phyloP scores from a whole-genome alignment of 495 filamentous ascomycete species.

The Jackrogersella minutella region DNA sequence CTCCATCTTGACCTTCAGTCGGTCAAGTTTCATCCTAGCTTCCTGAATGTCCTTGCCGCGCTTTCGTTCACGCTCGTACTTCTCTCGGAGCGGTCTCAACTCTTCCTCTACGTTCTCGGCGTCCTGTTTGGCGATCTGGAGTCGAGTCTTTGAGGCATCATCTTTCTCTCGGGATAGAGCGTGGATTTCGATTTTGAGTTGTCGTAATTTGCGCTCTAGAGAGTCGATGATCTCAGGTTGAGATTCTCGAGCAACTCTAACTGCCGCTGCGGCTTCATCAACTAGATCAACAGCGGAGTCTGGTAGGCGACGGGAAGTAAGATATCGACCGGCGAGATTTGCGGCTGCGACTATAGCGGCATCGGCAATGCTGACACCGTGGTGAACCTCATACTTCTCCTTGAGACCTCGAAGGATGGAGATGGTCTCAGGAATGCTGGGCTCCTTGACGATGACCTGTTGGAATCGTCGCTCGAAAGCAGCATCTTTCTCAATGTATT shows the following conservation, averaged over 20 bases:
- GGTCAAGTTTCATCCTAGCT: constrained; percentile 92
- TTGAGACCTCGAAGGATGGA: constrained; percentile 97
- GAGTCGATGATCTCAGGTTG: constrained; percentile 95
- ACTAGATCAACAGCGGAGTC: constrained; percentile 97
- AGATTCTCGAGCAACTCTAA: constrained; percentile 92
- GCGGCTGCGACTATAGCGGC: constrained; percentile 91
- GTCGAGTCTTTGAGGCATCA: constrained; percentile 83
- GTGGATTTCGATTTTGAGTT: constrained; percentile 96
- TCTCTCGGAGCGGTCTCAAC: constrained; percentile 87
- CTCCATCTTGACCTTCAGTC: constrained; percentile 85
- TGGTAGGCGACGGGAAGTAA: constrained; percentile 87
- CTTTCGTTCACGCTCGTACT: constrained; percentile 90
- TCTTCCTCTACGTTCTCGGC: constrained; percentile 93
- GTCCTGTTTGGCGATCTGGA: constrained; percentile 84
- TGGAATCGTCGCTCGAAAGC: constrained; percentile 99
- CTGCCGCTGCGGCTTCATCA: constrained; percentile 94
- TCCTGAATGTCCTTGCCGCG: constrained; percentile 92
- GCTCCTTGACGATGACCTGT: constrained; percentile 95
- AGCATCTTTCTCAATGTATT: constrained; percentile 98
- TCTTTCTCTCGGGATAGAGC: constrained; percentile 93
- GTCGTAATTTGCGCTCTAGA: constrained; percentile 84
- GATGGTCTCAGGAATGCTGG: constrained; percentile 84
- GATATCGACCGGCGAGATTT: constrained; percentile 86
- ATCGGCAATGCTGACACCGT: constrained; percentile 95
- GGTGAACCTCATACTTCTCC: constrained; percentile 96